phyloP scores from a whole-genome alignment of 1,284 basidiomycete genomes.

The Ganoderma boninense region DNA sequence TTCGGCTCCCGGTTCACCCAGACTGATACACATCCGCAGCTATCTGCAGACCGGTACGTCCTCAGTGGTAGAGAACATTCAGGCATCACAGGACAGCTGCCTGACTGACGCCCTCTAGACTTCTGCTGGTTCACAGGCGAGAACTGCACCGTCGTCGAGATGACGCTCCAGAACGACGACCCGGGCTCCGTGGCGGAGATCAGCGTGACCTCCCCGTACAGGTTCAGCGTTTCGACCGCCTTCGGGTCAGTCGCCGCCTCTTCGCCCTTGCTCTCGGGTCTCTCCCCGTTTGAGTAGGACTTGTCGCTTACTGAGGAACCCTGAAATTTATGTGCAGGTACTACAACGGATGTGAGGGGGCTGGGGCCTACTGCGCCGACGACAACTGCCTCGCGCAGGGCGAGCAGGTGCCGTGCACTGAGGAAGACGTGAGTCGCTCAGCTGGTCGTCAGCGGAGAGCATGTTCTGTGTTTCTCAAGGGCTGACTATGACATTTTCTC shows the following conservation, averaged over 20 bases:
- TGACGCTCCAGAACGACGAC: conserved; percentile 49
- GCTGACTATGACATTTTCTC: too few relatives aligned
- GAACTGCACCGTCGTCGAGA: conserved; percentile 51
- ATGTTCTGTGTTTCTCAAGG: not conserved
- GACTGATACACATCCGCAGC: conserved; percentile 19
- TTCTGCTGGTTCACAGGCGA: conserved; percentile 53
- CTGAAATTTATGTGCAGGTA: conserved; percentile 26
- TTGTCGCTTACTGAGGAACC: not conserved
- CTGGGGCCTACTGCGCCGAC: conserved; percentile 34
- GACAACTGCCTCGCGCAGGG: conserved; percentile 4
- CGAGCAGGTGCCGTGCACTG: not conserved
- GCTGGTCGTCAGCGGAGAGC: not conserved
- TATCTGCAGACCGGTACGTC: conserved; percentile 42
- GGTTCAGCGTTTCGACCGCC: conserved; percentile 42
- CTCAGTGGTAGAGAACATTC: too few relatives aligned
- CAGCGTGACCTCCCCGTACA: conserved; percentile 52
- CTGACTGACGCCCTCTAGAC: conserved; percentile 24
- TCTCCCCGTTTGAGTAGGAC: not conserved
- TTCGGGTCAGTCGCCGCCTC: conserved; percentile 35
- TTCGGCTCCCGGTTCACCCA: conserved; percentile 37
- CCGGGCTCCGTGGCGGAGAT: conserved; percentile 51
- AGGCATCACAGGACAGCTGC: conserved; percentile 33
- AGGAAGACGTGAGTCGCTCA: not conserved
- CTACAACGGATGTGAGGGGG: conserved; percentile 43
- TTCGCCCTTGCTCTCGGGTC: not conserved